Conservation (phyloP, 2,329 filamentous ascomycete genomes). For the Ophiocordyceps camponoti-leonardi region DNA sequence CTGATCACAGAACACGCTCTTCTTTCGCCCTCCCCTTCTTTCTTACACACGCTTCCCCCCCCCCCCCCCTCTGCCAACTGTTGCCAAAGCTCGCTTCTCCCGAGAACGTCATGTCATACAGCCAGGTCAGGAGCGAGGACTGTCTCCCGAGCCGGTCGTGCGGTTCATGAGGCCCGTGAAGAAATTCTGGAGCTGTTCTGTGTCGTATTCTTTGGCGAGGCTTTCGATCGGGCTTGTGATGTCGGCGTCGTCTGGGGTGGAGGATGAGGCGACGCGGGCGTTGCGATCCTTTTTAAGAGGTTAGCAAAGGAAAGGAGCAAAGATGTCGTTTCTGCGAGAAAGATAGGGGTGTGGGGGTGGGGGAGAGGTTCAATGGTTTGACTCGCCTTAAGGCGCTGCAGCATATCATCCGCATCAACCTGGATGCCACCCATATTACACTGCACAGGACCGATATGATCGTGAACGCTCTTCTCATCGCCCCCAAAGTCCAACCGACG, state of each 20-base stretch:
- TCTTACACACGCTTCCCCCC: background rate
- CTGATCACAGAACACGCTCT: background rate
- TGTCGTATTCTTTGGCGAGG: conserved; percentile 28
- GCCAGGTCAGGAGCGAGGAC: conserved; percentile 6
- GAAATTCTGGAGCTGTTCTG: conserved; percentile 40
- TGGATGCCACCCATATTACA: conserved; percentile 98
- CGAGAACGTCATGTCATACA: too few species aligned
- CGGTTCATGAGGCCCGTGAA: conserved; percentile 43
- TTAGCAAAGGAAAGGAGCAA: background rate
- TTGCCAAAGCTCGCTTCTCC: too few species aligned
- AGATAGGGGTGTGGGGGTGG: too few species aligned
- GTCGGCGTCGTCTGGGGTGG: conserved; percentile 19
- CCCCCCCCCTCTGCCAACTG: background rate
- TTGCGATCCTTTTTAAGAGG: conserved; percentile 33
- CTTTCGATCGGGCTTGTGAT: conserved; percentile 20
- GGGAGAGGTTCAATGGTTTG: background rate
- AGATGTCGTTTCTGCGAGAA: background rate
- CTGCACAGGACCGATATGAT: conserved; percentile 85
- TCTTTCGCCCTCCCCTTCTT: too few species aligned
- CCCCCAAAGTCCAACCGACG: conserved; percentile 14
- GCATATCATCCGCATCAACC: conserved; percentile 85
- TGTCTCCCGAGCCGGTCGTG: conserved; percentile 15
- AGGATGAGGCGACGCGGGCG: conserved; percentile 28
- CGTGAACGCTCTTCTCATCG: conserved; percentile 37
- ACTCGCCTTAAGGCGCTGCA: conserved; percentile 65